A percentile compares a stretch with the other conserved stretches of the same genome.
phyloP scores from a whole-genome alignment of 306 rosid genomes.

The Oxytropis ochrocephala region DNA sequence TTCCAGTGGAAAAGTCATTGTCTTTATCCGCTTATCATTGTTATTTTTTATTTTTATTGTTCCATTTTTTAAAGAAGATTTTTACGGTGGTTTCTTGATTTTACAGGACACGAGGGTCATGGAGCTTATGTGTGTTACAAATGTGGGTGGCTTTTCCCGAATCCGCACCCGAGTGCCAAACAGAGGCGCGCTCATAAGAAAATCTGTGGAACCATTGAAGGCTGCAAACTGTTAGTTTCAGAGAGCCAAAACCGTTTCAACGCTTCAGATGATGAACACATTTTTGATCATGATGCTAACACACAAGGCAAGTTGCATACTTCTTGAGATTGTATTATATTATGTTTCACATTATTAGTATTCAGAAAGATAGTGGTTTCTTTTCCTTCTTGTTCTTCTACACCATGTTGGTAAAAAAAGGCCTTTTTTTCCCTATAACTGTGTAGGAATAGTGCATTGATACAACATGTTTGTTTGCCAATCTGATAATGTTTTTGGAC shows the following conservation, averaged over 20 bases:
- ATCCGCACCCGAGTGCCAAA: slow-evolving; percentile 61
- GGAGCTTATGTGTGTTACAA: slow-evolving; percentile 49
- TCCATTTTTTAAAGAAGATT: not conserved
- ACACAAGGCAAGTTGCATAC: slow-evolving; percentile 29
- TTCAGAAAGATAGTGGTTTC: not conserved
- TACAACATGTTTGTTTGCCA: not conserved
- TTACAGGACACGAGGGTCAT: slow-evolving; percentile 43
- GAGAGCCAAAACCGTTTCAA: slow-evolving; percentile 29
- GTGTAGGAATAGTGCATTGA: not conserved
- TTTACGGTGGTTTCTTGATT: not conserved
- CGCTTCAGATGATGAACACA: slow-evolving; percentile 47
- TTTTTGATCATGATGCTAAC: slow-evolving; percentile 39
- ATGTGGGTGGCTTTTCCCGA: slow-evolving; percentile 72
- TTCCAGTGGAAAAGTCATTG: not conserved
- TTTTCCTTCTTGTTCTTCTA: not conserved
- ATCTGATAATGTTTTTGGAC: not conserved
- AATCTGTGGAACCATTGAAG: slow-evolving; percentile 67
- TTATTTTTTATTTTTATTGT: not conserved
- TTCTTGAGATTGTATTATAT: not conserved
- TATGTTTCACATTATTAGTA: not conserved
- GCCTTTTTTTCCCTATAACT: not conserved
- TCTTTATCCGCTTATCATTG: not conserved
- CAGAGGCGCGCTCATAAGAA: slow-evolving; percentile 70
- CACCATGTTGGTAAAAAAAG: no score
- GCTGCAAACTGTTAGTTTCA: slow-evolving; percentile 33